Percentiles rank a stretch among this genome's conserved stretches.
Evolutionary conservation across 768 basidiomycete species (phyloP).

Genomic region (Leccinum sublutescens): DNA sequence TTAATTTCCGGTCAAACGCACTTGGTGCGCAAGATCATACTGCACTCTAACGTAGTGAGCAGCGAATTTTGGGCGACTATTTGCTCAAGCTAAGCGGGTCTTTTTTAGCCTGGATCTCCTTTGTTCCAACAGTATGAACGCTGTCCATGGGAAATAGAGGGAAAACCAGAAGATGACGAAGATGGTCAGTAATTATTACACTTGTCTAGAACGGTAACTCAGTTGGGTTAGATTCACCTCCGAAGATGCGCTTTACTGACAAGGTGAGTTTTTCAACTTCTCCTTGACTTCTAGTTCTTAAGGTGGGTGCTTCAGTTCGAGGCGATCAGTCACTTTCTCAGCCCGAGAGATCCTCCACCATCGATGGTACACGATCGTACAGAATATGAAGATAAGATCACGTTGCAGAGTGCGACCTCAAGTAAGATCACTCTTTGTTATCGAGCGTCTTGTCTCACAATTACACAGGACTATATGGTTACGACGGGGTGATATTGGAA

Average conservation of each 20-base stretch:
- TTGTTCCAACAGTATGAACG: slow-evolving; percentile 90
- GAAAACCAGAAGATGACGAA: slow-evolving; percentile 77
- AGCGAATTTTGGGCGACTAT: neutral
- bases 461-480: slow-evolving; percentile 52
- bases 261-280: slow-evolving; percentile 42
- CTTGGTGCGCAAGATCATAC: slow-evolving; percentile 76
- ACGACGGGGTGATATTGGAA: slow-evolving; percentile 79
- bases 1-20: slow-evolving; percentile 72
- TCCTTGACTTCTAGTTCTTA: neutral
- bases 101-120: slow-evolving; percentile 74
- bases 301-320: slow-evolving; percentile 55
- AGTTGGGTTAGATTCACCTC: slow-evolving; percentile 58
- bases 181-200: slow-evolving; percentile 50
- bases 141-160: slow-evolving; percentile 88
- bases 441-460: neutral
- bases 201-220: neutral
- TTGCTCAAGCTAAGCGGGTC: slow-evolving; percentile 1
- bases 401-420: slow-evolving; percentile 64
- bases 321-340: slow-evolving; percentile 74
- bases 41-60: slow-evolving; percentile 85
- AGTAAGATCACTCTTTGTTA: slow-evolving; percentile 43
- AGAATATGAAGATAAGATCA: slow-evolving; percentile 70
- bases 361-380: slow-evolving; percentile 82
- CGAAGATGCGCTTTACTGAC: slow-evolving; percentile 69
- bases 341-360: slow-evolving; percentile 69